Percentiles rank a stretch among this genome's conserved stretches.
These are phyloP conservation scores for Fonsecaea monophora DNA, from an alignment of 2,329 filamentous ascomycete genomes.

Conservation along the genomic window DNA sequence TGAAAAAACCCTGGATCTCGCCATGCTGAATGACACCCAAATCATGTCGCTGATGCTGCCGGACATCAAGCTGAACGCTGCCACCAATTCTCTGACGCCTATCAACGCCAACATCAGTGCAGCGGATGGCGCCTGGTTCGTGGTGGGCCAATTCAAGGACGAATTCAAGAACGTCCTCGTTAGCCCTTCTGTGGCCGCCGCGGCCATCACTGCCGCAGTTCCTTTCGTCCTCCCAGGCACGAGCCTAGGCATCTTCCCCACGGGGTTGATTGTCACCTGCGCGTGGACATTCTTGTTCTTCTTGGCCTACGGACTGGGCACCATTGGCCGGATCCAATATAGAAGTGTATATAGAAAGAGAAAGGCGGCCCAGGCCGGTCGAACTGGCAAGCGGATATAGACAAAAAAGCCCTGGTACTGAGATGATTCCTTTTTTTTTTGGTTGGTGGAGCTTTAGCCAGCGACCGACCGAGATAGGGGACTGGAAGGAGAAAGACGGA, in stretches of 20 bases:
- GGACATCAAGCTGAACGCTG: slow-evolving; percentile 44
- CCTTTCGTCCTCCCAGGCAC: slow-evolving; percentile 46
- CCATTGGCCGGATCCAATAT: slow-evolving; percentile 44
- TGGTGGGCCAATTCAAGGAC: slow-evolving; percentile 44
- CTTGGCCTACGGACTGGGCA: slow-evolving; percentile 45
- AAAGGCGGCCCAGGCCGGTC: slow-evolving; percentile 31
- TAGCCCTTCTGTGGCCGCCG: slow-evolving; percentile 37
- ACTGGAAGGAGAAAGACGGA: not conserved
- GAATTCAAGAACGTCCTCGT: slow-evolving; percentile 37
- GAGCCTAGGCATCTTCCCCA: slow-evolving; percentile 44
- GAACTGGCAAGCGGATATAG: slow-evolving; percentile 37
- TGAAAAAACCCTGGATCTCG: slow-evolving; percentile 39
- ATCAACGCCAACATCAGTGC: slow-evolving; percentile 44
- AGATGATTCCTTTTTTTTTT: not conserved
- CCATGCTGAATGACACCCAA: slow-evolving; percentile 43
- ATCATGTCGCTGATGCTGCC: slow-evolving; percentile 46
- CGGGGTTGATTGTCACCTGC: slow-evolving; percentile 45
- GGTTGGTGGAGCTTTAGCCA: not conserved
- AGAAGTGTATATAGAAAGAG: slow-evolving; percentile 45
- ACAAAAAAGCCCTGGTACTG: slow-evolving; percentile 9
- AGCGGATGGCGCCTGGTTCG: slow-evolving; percentile 46
- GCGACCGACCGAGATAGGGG: not conserved
- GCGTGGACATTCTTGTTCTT: slow-evolving; percentile 46
- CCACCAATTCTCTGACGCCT: slow-evolving; percentile 29
- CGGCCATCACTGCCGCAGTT: slow-evolving; percentile 40